Base-by-base conservation (phyloP, 345 rosid genomes). In the Odontarrhena argentea region DNA sequence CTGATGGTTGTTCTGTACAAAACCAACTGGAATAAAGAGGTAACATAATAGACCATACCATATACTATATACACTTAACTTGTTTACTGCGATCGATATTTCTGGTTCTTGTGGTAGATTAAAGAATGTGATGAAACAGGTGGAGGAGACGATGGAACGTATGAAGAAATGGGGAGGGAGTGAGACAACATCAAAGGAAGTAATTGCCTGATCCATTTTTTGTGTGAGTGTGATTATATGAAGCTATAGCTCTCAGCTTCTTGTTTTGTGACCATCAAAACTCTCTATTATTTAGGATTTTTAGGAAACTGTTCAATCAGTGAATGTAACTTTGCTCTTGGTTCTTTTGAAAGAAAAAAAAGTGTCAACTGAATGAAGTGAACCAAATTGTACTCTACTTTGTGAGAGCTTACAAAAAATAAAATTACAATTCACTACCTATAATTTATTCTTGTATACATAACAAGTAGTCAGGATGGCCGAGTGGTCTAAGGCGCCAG, bases 401-500 rank as follows among this genome's bases (percentile, higher is more conserved):
- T 18, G 22, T 18, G 22, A 18, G 22, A 18, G 22, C 22, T 18
- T 18, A 18, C 22, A 18, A 18, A 18, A 18, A 18, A 18, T 18
- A 18, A 18, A 18, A 18, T 18, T 18, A 18, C 22, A 1, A 18
- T 18, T 18, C 22, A 18, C 22, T 18, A 18, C 22, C 22, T 18
- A 18, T 18, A 18, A 18, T 18, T 18, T 18, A 18, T 18, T 18
- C 0, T 28, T 28, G 32, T 4, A 28, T 28, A 28, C 32, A 28
- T 3, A 3, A 28, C 32, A 28, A 2, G 5, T 28, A 28, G 90
- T 84, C 87, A 83, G 87, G 88, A 79, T 85, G 87, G 88, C 91
- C 88, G 86, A 84, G 91, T 80, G 92, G 89, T 88, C 89, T 80
- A 83, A 84, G 88, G 84, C 89, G 89, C 89, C 85, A 83, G 89